Evolutionary conservation across 768 basidiomycete genomes (phyloP), one percentile per base, ranked within the genome.

Genomic region (Hygrophorus pudorinus): DNA sequence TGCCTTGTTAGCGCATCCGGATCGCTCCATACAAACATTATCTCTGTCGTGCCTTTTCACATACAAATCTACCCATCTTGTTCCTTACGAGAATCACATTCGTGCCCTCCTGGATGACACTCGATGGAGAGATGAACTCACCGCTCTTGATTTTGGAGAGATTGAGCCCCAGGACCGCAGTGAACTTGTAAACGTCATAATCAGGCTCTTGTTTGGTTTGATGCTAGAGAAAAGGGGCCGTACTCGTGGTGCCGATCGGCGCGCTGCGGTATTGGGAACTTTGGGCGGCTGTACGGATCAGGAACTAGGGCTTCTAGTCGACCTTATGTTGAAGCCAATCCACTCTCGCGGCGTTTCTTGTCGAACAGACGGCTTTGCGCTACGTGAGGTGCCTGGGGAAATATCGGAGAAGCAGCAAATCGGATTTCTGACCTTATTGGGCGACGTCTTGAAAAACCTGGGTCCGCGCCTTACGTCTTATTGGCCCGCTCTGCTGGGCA

Each of bases 81-180:
- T 60, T 0, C 60, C 71, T 0, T 73, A 81, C 52, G 76, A 83
- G 50, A 79, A 84, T n/a, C 71, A 72, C 9, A 62, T 98, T 17
- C 68, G 72, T 8, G 67, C 66, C 6, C 66, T 98, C 9, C 68
- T 99, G 27, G 91, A 97, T 48, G 85, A 90, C 38, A 81, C 79
- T 5, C 66, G 83, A 38, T 96, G 92, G 79, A 68, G 92, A n/a
- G 94, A 98, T 55, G 80, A 85, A 51, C 73, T 98, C 4, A 72
- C 79, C 2, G 70, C 76, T 11, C 72, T 98, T 34, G 72, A 85
- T 45, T 64, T 93, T 9, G 65, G 65, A n/a, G 56, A 60, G 8
- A 69, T 76, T 16, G 73, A 75, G 5, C 65, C 65, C 1, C 61
- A 66, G 1, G 78, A 82, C 51, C 72, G 94, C 27, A 53, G 56